Evolutionary conservation across 495 filamentous ascomycete species (phyloP), one percentile per base, ranked within the genome.

Genomic region (Apiosordaria backusii): DNA sequence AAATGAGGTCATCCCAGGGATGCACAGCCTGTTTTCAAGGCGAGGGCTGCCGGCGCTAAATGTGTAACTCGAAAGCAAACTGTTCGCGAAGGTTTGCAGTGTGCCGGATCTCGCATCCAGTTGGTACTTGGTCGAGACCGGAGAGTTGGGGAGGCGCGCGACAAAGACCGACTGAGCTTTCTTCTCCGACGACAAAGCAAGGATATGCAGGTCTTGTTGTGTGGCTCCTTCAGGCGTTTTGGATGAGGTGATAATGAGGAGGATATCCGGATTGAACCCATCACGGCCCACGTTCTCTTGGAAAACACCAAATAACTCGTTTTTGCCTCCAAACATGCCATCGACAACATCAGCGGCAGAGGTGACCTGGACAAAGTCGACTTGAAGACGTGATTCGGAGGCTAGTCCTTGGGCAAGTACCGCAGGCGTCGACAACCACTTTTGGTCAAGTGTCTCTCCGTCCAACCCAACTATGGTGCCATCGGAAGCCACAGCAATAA

Each of bases 71-170:
- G 67, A 73, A 10, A 90, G 72, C 2, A 66, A 70, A 4, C 75
- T 78, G n/a, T 72, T 63, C 40, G 69, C 64, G 16, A 88, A 77
- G 67, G 84, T 78, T 45, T 87, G 79, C 7, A 89, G 70, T n/a
- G 75, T 79, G 22, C 87, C 88, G 3, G 81, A 80, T 45, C 80
- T 76, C 59, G 83, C 77, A 68, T 89, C 84, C n/a, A 89, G 74
- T 52, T 81, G 82, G 71, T 82, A 85, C 19, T 63, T 70, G 19
- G 66, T 57, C 3, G 69, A 71, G 26, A 25, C 66, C 6, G 27
- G 19, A 4, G 69, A 61, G 60, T 40, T 62, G 5, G 76, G 64
- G 19, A 78, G 65, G 7, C 74, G 76, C 1, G 67, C 67, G 15
- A 65, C 68, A 59, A 76, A 73, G 10, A 78, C 60, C 35, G 68